Evolutionary conservation across 176 grass and related monocot genomes (phyloP), one percentile per base, ranked within the genome.

Genomic region (Oryza nivara): DNA sequence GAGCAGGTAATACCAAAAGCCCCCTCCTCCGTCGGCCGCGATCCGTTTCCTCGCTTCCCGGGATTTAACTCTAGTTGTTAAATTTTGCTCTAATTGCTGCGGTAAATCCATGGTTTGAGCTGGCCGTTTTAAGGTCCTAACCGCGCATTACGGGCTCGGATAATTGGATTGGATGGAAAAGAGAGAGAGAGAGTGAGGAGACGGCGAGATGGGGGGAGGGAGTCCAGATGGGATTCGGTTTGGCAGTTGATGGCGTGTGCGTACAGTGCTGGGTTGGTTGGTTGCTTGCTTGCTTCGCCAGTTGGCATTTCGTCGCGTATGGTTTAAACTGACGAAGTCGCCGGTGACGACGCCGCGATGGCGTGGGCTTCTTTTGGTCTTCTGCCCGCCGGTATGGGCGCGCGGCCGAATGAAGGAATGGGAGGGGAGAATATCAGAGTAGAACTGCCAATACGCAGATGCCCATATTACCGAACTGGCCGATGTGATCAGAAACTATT

Each of bases 1-100:
- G 51, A 73, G 13, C 91, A 98, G 96, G 96, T 95, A 75, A 72
- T 0, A 19, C 1, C 14, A 19, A 63, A 63, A n/a, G 58, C 58
- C 54, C 54, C 54, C 16, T 52, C 52, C 7, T 63, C 17, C 52
- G 7, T 11, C 58, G 58, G 58, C 7, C 40, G 40, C 40, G 4
- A 40, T 60, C 16, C 30, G 16, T 9, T 58, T 61, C 74, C 30
- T 25, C 3, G 70, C 32, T 32, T 25, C 11, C 54, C 51, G 16
- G 16, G 47, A 49, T 54, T 54, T 19, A 1, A 4, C 51, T 16
- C 56, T 60, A 60, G 20, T n/a, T 60, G 2, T 38, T 38, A 41
- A 41, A 8, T 41, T 41, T 41, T 19, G 16, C 51, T 15, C 54
- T 60, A 60, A n/a, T n/a, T 60, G 2, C 54, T n/a, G 6, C 54